These are phyloP conservation scores for Backusella morwellensis DNA, from an alignment of 192 early-diverging fungal genomes.

Conservation along the genomic window DNA sequence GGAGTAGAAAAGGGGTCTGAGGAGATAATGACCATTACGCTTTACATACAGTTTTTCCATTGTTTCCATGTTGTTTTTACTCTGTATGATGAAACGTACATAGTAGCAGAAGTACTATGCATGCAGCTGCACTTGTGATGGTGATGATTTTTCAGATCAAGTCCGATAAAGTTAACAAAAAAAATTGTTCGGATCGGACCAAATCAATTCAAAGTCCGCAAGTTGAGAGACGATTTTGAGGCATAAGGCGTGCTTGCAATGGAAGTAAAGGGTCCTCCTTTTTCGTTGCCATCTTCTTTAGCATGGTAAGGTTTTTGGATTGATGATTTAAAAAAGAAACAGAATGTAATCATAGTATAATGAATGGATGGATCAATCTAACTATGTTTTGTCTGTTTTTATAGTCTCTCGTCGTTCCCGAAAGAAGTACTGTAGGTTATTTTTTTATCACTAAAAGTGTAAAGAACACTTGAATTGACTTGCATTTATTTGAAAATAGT, in stretches of 20 bases:
- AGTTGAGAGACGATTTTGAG: not conserved
- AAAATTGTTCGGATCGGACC: not conserved
- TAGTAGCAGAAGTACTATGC: not conserved
- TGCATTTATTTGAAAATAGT: slow-evolving; percentile 42
- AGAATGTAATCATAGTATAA: not conserved
- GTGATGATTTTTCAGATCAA: not conserved
- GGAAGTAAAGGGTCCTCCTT: slow-evolving; percentile 1
- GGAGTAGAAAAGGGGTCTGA: not conserved
- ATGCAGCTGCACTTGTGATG: not conserved
- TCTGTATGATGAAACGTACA: not conserved
- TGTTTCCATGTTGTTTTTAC: not conserved
- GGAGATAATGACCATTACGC: not conserved
- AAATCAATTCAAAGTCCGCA: not conserved
- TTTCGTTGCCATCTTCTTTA: slow-evolving; percentile 6
- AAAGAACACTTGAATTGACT: not conserved
- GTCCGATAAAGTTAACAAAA: not conserved
- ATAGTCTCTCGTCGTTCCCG: slow-evolving; percentile 86
- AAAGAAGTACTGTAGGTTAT: slow-evolving; percentile 56
- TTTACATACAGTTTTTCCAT: not conserved
- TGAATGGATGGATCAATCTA: not conserved
- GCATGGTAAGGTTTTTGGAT: not conserved
- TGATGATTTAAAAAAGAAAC: not conserved
- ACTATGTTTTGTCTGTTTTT: not conserved
- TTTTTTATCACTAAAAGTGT: not conserved
- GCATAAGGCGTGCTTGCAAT: slow-evolving; percentile 1